A percentile compares a stretch with the other conserved stretches of the same genome.
These are phyloP conservation scores for Carex kokanica DNA, from an alignment of 176 grass and related monocot species.

Conservation along the genomic window DNA sequence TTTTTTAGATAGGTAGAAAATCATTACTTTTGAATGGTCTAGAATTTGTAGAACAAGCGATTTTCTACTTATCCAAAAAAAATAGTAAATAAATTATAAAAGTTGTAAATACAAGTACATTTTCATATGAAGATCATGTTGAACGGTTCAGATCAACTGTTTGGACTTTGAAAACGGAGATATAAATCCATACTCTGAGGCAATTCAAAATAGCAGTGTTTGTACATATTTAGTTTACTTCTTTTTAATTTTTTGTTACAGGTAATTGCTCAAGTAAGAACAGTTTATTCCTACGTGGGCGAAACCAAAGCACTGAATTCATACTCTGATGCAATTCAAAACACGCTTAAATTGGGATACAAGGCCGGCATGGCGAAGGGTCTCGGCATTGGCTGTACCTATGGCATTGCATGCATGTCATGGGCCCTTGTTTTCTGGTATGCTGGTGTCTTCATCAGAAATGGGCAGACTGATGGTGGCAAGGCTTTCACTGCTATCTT, in stretches of 20 bases:
- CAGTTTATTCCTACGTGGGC: slow-evolving; percentile 80
- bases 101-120: too few relatives aligned
- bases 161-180: too few relatives aligned
- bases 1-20: too few relatives aligned
- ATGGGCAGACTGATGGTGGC: slow-evolving; percentile 74
- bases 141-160: too few relatives aligned
- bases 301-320: slow-evolving; percentile 73
- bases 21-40: too few relatives aligned
- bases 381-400: slow-evolving; percentile 77
- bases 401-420: slow-evolving; percentile 90
- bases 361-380: slow-evolving; percentile 89
- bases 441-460: slow-evolving; percentile 70
- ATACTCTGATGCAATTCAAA: slow-evolving; percentile 65
- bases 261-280: slow-evolving; percentile 78
- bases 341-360: slow-evolving; percentile 81
- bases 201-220: neutral
- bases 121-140: too few relatives aligned
- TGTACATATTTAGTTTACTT: slow-evolving; percentile 23
- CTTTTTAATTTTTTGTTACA: slow-evolving; percentile 29
- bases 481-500: slow-evolving; percentile 89
- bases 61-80: too few relatives aligned
- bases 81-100: too few relatives aligned
- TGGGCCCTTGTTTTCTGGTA: slow-evolving; percentile 95
- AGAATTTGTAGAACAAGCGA: too few relatives aligned
- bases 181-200: too few relatives aligned